Base-by-base conservation (phyloP, 768 basidiomycete genomes). In the Suillus americanus region DNA sequence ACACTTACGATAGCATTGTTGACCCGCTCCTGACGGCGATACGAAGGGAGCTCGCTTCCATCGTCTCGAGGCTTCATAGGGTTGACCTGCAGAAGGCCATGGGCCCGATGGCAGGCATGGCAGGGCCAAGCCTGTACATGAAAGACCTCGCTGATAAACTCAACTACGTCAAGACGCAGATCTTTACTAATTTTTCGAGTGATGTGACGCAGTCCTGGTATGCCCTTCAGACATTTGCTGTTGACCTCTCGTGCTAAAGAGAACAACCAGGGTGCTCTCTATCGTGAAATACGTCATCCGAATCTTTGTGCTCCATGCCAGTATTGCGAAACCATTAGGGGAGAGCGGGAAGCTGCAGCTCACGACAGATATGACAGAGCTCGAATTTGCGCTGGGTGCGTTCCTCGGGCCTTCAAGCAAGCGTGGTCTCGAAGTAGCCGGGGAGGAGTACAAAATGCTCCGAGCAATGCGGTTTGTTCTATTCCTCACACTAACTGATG, bases 261-360 rank as follows among this genome's bases (percentile, higher is more conserved):
- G 9, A 16, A 40, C 38, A 50, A 14, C 2, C 65, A 93, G 91
- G 90, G 75, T 83, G 0, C 77, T 81, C 16, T 81, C 82, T 7
- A 86, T 97, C 41, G 90, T 90, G 61, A 87, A 89, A 68, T 90
- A 90, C 73, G 86, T 91, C 41, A 89, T 98, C 55, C 85, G 86
- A 67, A 91, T 87, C 3, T 99, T 98, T 76, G 87, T 99, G 12
- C 77, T 98, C 43, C 96, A 99, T 71, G 89, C 92, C n/a, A 97
- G 94, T 30, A 94, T 99, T 63, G 92, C 90, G 10, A 88, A 89
- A 69, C 96, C 96, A 0, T 82, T 99, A 5, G 91, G 95, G 6
- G 97, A 99, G 79, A 85, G 86, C 64, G 95, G 96, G 16, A 98
- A 97, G 74, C 85, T 99, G 30, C 95, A 97, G 77, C 82, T 99